Conservation (phyloP, 106 monocot genomes). For the Iris macrosiphon region DNA sequence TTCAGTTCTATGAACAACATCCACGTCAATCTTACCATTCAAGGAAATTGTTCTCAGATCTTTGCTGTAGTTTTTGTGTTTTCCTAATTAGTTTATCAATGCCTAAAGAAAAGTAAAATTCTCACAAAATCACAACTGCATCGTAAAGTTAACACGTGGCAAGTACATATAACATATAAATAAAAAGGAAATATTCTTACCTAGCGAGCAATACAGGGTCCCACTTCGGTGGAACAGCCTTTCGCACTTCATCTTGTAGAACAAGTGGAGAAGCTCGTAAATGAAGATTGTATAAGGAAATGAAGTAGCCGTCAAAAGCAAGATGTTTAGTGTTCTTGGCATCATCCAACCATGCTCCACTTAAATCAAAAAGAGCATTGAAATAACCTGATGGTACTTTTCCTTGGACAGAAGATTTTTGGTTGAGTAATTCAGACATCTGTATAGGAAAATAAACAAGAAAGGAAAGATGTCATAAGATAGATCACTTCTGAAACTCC, state of each 20-base stretch:
- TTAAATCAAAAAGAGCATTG: slow-evolving; percentile 80
- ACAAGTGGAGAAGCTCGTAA: slow-evolving; percentile 66
- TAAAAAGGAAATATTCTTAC: slow-evolving; percentile 20
- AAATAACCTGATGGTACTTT: slow-evolving; percentile 96
- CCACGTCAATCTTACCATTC: too few species aligned
- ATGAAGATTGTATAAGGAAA: slow-evolving; percentile 80
- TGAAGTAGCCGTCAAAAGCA: slow-evolving; percentile 92
- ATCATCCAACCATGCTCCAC: slow-evolving; percentile 77
- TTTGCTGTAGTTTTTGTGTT: too few species aligned
- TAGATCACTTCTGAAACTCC: not conserved
- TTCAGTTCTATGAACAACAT: too few species aligned
- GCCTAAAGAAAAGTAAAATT: too few species aligned
- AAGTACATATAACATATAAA: too few species aligned
- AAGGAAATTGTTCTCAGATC: too few species aligned
- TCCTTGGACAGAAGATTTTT: slow-evolving; percentile 74
- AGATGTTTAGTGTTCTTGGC: slow-evolving; percentile 66
- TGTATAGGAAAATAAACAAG: slow-evolving; percentile 11
- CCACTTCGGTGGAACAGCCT: slow-evolving; percentile 80
- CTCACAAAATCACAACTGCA: too few species aligned
- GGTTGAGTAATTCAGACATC: slow-evolving; percentile 94
- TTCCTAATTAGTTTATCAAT: too few species aligned
- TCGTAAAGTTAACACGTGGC: too few species aligned
- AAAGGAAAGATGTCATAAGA: not conserved
- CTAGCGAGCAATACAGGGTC: slow-evolving; percentile 65
- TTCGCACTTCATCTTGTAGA: slow-evolving; percentile 76